phyloP scores from a whole-genome alignment of 1,139 yeast genomes.

The Wickerhamiella pararugosa region DNA sequence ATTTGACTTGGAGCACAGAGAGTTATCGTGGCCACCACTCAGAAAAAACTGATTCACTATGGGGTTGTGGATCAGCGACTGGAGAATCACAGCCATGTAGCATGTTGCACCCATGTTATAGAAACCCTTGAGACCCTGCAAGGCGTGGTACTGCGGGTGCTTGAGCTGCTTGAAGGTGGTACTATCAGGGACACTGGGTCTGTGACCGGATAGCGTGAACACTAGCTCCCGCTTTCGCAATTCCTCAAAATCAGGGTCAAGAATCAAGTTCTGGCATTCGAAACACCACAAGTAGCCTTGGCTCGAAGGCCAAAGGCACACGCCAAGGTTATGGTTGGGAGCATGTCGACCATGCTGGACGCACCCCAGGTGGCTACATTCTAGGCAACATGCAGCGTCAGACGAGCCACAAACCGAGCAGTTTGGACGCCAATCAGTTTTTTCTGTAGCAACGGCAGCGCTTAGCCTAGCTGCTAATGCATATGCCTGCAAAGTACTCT shows the following conservation, averaged over 20 bases:
- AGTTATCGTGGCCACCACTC: slow-evolving; percentile 43
- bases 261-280: slow-evolving; percentile 57
- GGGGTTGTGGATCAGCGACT: slow-evolving; percentile 79
- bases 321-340: slow-evolving; percentile 54
- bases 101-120: slow-evolving; percentile 94
- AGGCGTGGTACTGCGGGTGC: slow-evolving; percentile 33
- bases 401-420: slow-evolving; percentile 5
- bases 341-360: slow-evolving; percentile 16
- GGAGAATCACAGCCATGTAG: slow-evolving; percentile 82
- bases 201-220: slow-evolving; percentile 8
- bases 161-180: not conserved
- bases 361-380: slow-evolving; percentile 14
- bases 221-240: slow-evolving; percentile 28
- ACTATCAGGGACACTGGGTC: not conserved
- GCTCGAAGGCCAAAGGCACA: slow-evolving; percentile 16
- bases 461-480: not conserved
- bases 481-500: not conserved
- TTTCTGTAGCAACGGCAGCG: slow-evolving; percentile 3
- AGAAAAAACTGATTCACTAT: slow-evolving; percentile 62
- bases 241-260: slow-evolving; percentile 41
- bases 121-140: slow-evolving; percentile 70
- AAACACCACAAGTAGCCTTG: slow-evolving; percentile 41
- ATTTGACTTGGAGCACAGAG: slow-evolving; percentile 24
- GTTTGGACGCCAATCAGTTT: not conserved
- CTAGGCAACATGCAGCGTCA: slow-evolving; percentile 10